These are phyloP conservation scores for Malbranchea zuffiana DNA, from an alignment of 2,329 filamentous ascomycete species.

Conservation along the genomic window DNA sequence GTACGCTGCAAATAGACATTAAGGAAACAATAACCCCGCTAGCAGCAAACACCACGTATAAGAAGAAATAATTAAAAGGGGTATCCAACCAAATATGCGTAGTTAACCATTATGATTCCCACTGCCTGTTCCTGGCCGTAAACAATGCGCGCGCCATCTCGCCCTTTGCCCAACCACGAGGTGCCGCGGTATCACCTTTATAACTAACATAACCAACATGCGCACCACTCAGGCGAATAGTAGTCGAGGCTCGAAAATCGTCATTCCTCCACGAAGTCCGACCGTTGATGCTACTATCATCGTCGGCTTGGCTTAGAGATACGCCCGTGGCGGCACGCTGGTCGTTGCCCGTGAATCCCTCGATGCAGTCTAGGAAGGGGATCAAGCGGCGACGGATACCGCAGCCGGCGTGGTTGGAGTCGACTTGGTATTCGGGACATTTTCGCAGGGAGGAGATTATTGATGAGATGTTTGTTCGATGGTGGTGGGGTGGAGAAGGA, in stretches of 20 bases:
- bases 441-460: conserved; percentile 31
- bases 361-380: conserved; percentile 29
- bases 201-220: too few relatives aligned
- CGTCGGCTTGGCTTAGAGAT: conserved; percentile 6
- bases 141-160: conserved; percentile 1
- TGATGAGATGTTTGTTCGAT: conserved; percentile 23
- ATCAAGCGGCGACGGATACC: conserved; percentile 33
- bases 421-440: conserved; percentile 35
- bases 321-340: conserved; percentile 14
- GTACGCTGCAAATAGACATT: too few relatives aligned
- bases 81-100: too few relatives aligned
- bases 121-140: conserved; percentile 1
- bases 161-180: too few relatives aligned
- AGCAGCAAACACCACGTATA: too few relatives aligned
- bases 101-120: too few relatives aligned
- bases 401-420: conserved; percentile 32
- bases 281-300: too few relatives aligned
- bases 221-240: too few relatives aligned
- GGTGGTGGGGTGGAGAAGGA: conserved; percentile 7
- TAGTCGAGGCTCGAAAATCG: too few relatives aligned
- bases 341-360: conserved; percentile 26
- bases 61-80: too few relatives aligned
- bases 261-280: conserved; percentile 6
- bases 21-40: too few relatives aligned
- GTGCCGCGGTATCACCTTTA: too few relatives aligned